Percentiles rank a stretch among this genome's conserved stretches.
These are phyloP conservation scores for Elongisporangium prolatum DNA, from an alignment of 352 stramenopile species.

Conservation along the genomic window DNA sequence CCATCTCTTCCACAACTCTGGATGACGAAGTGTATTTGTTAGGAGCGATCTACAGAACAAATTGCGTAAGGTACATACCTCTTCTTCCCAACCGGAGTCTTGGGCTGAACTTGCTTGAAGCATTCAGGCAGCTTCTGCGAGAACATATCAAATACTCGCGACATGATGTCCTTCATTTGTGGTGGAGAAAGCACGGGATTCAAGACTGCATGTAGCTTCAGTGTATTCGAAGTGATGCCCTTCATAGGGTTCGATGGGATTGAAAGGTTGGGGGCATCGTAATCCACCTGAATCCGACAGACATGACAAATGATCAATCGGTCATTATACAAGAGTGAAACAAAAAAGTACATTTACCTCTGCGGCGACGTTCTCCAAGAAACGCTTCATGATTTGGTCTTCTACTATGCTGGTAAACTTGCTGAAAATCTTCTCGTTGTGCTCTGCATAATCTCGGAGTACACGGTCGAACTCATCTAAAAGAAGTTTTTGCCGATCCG, in stretches of 20 bases:
- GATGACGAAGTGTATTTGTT: not conserved
- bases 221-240: conserved; percentile 92
- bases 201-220: conserved; percentile 95
- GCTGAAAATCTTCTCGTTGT: conserved; percentile 96
- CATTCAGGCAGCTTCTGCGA: conserved; percentile 86
- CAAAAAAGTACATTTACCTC: conserved; percentile 24
- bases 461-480: conserved; percentile 95
- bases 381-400: conserved; percentile 94
- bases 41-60: not conserved
- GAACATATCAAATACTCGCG: conserved; percentile 86
- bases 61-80: conserved; percentile 27
- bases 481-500: conserved; percentile 94
- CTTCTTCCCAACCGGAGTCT: conserved; percentile 64
- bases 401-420: conserved; percentile 98
- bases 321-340: conserved; percentile 20
- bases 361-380: conserved; percentile 69
- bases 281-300: conserved; percentile 38
- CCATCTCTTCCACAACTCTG: conserved; percentile 72
- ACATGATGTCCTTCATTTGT: conserved; percentile 96
- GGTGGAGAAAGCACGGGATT: conserved; percentile 89
- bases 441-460: conserved; percentile 92
- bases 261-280: conserved; percentile 49
- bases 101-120: conserved; percentile 82
- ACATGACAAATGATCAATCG: conserved; percentile 40
- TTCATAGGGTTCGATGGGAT: conserved; percentile 84